Evolutionary conservation across 169 alveolate species (phyloP).

Genomic region (Plasmodium ovale): DNA sequence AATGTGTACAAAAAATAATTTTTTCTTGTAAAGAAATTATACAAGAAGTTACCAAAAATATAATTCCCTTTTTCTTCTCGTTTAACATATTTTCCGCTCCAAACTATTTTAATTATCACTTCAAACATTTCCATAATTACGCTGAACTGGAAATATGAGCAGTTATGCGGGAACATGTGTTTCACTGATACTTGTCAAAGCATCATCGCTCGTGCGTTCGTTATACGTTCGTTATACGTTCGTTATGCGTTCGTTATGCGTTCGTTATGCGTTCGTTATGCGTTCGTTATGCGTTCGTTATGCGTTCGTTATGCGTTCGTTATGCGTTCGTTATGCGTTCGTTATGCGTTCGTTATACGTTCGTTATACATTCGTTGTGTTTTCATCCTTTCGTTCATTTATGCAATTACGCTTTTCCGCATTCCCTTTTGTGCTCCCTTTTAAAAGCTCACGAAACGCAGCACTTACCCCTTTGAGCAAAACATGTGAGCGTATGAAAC

Average conservation of each 20-base stretch:
- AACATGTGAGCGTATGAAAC: not conserved
- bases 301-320: too few relatives aligned
- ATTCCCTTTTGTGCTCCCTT: not conserved
- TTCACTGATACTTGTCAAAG: too few relatives aligned
- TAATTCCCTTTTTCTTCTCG: conserved; percentile 46
- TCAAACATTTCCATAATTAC: conserved; percentile 33
- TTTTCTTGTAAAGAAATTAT: conserved; percentile 24
- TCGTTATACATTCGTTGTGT: too few relatives aligned
- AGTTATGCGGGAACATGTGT: not conserved
- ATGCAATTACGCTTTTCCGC: too few relatives aligned
- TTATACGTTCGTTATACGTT: too few relatives aligned
- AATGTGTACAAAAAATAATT: conserved; percentile 27
- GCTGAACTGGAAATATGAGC: not conserved
- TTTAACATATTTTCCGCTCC: conserved; percentile 72
- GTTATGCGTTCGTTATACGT: too few relatives aligned
- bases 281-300: too few relatives aligned
- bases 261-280: too few relatives aligned
- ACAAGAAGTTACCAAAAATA: conserved; percentile 47
- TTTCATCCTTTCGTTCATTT: not conserved
- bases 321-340: too few relatives aligned
- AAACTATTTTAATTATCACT: conserved; percentile 65
- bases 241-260: too few relatives aligned
- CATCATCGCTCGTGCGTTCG: too few relatives aligned
- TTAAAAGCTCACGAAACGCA: not conserved
- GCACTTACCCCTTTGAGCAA: not conserved